Conservation (phyloP, 2,329 filamentous ascomycete species). For the Aspergillus flavus region DNA sequence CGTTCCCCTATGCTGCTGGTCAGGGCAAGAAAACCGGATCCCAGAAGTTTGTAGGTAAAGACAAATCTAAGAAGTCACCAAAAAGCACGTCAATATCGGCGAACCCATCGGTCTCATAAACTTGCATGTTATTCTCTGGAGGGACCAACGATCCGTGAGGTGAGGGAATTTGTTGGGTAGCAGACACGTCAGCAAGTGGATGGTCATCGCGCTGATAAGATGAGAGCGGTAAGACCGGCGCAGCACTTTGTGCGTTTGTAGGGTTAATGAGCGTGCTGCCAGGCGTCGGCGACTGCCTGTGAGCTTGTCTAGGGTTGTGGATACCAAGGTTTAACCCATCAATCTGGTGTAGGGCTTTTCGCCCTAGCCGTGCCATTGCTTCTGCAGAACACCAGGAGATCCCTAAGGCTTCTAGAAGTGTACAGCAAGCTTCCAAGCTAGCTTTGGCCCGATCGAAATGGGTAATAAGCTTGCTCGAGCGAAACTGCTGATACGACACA, state of each 20-base stretch:
- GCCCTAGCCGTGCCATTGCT: slow-evolving; percentile 44
- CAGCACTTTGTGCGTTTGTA: not conserved
- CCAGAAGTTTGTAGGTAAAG: slow-evolving; percentile 40
- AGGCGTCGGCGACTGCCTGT: not conserved
- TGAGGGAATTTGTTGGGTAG: not conserved
- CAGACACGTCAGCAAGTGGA: not conserved
- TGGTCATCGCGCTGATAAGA: not conserved
- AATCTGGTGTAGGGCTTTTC: slow-evolving; percentile 39
- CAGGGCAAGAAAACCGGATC: slow-evolving; percentile 34
- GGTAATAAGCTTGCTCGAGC: slow-evolving; percentile 52
- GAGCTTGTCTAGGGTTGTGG: slow-evolving; percentile 20
- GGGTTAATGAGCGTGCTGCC: not conserved
- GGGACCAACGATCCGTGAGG: slow-evolving; percentile 38
- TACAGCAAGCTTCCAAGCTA: slow-evolving; percentile 40
- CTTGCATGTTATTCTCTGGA: slow-evolving; percentile 50
- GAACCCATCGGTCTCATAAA: slow-evolving; percentile 39
- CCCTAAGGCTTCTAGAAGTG: slow-evolving; percentile 37
- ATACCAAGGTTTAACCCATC: slow-evolving; percentile 18
- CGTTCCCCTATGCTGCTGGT: slow-evolving; percentile 5
- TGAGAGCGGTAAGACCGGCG: not conserved
- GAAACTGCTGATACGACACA: slow-evolving; percentile 60
- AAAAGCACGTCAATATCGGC: slow-evolving; percentile 40
- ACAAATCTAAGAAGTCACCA: slow-evolving; percentile 39
- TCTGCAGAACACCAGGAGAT: slow-evolving; percentile 44
- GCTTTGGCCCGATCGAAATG: slow-evolving; percentile 39